Evolutionary conservation across 2,329 filamentous ascomycete species (phyloP).

Genomic region (Macrophomina pseudophaseolina): DNA sequence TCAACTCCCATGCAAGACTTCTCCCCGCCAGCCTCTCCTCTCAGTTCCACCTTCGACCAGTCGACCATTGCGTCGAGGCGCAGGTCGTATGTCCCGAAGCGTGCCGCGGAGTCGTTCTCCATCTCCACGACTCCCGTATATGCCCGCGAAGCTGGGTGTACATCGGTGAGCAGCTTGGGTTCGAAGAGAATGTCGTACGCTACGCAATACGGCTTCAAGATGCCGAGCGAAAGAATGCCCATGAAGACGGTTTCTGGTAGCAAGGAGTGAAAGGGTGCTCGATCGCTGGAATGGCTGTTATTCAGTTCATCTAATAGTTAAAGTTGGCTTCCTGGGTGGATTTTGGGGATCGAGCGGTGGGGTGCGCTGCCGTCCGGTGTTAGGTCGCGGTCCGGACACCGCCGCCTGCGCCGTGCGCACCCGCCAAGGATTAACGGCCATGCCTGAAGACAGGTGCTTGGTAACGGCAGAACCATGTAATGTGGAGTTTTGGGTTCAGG

Average conservation of each 20-base stretch:
- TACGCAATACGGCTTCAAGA: neutral
- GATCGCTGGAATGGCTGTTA: no score
- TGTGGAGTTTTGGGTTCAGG: neutral
- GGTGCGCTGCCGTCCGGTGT: neutral
- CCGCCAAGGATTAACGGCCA: constrained; percentile 2
- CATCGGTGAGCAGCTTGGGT: neutral
- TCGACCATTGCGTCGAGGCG: constrained; percentile 2
- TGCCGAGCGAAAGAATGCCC: neutral
- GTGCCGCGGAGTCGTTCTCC: constrained; percentile 11
- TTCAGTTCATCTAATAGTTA: neutral
- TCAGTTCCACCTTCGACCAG: neutral
- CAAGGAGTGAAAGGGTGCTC: neutral
- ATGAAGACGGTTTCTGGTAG: neutral
- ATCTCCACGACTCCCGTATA: neutral
- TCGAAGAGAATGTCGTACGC: constrained; percentile 9
- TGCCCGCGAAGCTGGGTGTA: constrained; percentile 1
- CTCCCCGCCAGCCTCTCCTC: neutral
- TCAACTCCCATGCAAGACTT: neutral
- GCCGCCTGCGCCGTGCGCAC: constrained; percentile 19
- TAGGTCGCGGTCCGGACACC: neutral
- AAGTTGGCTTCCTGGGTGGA: neutral
- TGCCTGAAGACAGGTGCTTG: neutral
- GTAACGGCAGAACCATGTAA: neutral
- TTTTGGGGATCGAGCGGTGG: neutral
- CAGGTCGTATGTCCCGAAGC: constrained; percentile 18